phyloP scores from a whole-genome alignment of 2,329 filamentous ascomycete genomes.

The Zymoseptoria passerinii region DNA sequence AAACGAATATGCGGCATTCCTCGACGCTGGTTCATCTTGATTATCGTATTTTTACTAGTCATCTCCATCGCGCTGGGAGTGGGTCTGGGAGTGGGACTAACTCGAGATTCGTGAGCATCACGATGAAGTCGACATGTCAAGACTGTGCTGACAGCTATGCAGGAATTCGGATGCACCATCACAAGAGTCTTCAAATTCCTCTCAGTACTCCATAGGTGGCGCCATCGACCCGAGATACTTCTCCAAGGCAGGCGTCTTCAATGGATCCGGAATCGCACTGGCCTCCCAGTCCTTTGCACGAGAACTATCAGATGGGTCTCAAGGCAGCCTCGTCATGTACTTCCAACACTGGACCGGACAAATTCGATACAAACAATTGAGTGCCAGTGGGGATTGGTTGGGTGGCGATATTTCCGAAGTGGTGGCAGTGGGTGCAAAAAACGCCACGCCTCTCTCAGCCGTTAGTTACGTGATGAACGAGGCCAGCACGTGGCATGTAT shows the following conservation, averaged over 20 bases:
- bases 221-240: conserved; percentile 32
- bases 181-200: conserved; percentile 1
- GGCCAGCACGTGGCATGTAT: conserved; percentile 27
- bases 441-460: conserved; percentile 36
- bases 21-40: conserved; percentile 12
- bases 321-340: conserved; percentile 36
- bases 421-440: conserved; percentile 37
- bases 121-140: background rate
- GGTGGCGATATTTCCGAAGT: conserved; percentile 33
- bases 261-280: conserved; percentile 40
- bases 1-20: conserved; percentile 18
- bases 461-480: conserved; percentile 34
- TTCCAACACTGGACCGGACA: conserved; percentile 39
- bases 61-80: conserved; percentile 29
- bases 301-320: conserved; percentile 22
- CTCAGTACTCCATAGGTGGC: conserved; percentile 31
- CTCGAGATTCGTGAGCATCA: conserved; percentile 21
- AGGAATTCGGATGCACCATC: background rate
- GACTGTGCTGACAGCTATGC: background rate
- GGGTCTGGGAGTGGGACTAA: conserved; percentile 32
- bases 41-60: conserved; percentile 21
- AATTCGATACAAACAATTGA: conserved; percentile 35
- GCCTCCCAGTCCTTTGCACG: conserved; percentile 36
- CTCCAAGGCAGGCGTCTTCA: conserved; percentile 37
- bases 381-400: conserved; percentile 30